Evolutionary conservation across 768 basidiomycete species (phyloP).

Genomic region (Agaricus sinodeliciosus): DNA sequence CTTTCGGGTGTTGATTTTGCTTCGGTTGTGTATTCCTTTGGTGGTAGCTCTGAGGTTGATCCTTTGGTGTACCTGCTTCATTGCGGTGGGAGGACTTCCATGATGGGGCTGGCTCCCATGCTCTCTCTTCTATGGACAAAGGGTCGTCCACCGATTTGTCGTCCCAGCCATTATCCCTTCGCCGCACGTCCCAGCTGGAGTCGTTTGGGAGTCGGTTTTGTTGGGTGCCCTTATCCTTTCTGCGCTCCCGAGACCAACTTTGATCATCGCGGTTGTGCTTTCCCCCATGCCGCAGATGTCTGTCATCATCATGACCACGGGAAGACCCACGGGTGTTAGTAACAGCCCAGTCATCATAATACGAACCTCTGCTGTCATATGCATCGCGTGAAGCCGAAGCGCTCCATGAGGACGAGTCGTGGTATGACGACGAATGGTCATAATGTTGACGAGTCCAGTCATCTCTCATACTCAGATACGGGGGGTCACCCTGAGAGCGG

Average conservation of each 20-base stretch:
- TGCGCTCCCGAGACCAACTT: slow-evolving; percentile 31
- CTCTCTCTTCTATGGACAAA: slow-evolving; percentile 40
- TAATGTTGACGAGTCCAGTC: slow-evolving; percentile 45
- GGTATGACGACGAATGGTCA: slow-evolving; percentile 37
- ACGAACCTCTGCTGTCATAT: slow-evolving; percentile 34
- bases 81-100: slow-evolving; percentile 44
- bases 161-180: slow-evolving; percentile 37
- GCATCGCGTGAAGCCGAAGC: slow-evolving; percentile 22
- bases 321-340: slow-evolving; percentile 20
- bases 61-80: not conserved
- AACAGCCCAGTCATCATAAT: slow-evolving; percentile 23
- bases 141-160: slow-evolving; percentile 17
- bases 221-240: slow-evolving; percentile 31
- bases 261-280: slow-evolving; percentile 25
- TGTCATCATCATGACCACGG: slow-evolving; percentile 22
- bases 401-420: slow-evolving; percentile 39
- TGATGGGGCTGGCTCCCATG: slow-evolving; percentile 68
- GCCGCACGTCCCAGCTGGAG: slow-evolving; percentile 49
- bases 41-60: slow-evolving; percentile 19
- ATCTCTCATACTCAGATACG: slow-evolving; percentile 36
- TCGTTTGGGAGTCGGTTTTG: slow-evolving; percentile 34
- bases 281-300: slow-evolving; percentile 27
- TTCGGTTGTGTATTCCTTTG: slow-evolving; percentile 20
- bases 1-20: slow-evolving; percentile 32
- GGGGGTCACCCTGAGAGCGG: slow-evolving; percentile 28